phyloP scores from a whole-genome alignment of 768 basidiomycete species.

The Collybia nuda region DNA sequence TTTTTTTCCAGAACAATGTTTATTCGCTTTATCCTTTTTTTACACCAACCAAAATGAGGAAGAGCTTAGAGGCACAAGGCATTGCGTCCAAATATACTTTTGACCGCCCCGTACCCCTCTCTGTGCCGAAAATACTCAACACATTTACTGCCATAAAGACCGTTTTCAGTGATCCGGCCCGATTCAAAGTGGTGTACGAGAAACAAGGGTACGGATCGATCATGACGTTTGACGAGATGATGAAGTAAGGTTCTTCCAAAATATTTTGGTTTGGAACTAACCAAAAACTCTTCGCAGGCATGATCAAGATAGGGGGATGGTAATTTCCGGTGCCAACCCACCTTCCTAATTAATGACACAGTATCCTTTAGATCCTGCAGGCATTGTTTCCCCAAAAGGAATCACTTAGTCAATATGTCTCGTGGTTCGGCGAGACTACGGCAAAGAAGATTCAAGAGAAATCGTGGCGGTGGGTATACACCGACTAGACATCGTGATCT shows the following conservation, averaged over 20 bases:
- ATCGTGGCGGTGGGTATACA: constrained; percentile 22
- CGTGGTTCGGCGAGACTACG: constrained; percentile 28
- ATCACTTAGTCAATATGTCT: constrained; percentile 23
- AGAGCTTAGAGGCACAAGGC: constrained; percentile 36
- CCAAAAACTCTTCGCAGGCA: constrained; percentile 20
- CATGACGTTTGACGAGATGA: constrained; percentile 35
- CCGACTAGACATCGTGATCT: neutral
- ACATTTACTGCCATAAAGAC: constrained; percentile 32
- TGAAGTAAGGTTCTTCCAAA: constrained; percentile 21
- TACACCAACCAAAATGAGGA: constrained; percentile 39
- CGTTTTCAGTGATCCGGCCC: constrained; percentile 30
- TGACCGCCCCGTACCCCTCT: constrained; percentile 30
- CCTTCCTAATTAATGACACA: neutral
- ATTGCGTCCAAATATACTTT: constrained; percentile 40
- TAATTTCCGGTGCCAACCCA: neutral
- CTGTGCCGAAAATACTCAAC: constrained; percentile 27
- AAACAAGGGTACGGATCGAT: constrained; percentile 42
- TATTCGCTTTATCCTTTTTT: constrained; percentile 33
- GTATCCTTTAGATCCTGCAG: constrained; percentile 20
- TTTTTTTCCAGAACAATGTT: constrained; percentile 9
- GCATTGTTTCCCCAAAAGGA: constrained; percentile 35
- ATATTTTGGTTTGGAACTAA: too few relatives aligned
- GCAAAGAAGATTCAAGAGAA: constrained; percentile 28
- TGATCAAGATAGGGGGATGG: constrained; percentile 26
- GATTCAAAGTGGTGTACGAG: constrained; percentile 38